phyloP scores from a whole-genome alignment of 2,329 filamentous ascomycete genomes.

The Fusarium sp. region DNA sequence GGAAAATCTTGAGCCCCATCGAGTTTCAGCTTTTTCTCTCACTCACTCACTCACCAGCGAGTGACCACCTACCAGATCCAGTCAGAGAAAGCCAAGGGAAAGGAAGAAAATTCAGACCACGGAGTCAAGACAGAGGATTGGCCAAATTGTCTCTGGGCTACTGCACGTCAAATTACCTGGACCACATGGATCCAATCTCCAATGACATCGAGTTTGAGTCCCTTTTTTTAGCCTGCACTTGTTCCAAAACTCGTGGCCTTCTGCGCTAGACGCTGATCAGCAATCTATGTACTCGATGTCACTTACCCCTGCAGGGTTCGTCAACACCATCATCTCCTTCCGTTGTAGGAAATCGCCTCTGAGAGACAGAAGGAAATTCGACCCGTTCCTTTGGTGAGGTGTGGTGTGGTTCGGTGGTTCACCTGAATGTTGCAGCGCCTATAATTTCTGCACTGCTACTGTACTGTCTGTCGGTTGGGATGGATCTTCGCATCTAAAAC shows the following conservation, averaged over 20 bases:
- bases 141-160: conserved; percentile 19
- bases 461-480: background rate
- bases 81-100: background rate
- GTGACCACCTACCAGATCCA: conserved; percentile 10
- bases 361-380: conserved; percentile 22
- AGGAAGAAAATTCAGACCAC: conserved; percentile 7
- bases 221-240: conserved; percentile 36
- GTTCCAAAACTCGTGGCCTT: conserved; percentile 13
- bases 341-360: conserved; percentile 24
- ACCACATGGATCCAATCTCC: conserved; percentile 13
- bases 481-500: conserved; percentile 9
- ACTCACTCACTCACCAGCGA: background rate
- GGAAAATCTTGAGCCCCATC: conserved; percentile 20
- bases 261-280: conserved; percentile 11
- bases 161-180: conserved; percentile 43
- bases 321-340: conserved; percentile 28
- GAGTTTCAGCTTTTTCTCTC: conserved; percentile 33
- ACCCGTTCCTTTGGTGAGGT: conserved; percentile 22
- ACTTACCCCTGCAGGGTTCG: conserved; percentile 31
- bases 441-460: background rate
- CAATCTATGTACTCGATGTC: background rate
- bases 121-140: conserved; percentile 17
- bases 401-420: conserved; percentile 12
- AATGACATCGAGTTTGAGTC: conserved; percentile 3
- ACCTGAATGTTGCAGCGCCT: conserved; percentile 40